Base-by-base conservation (phyloP, 139 green algal genomes). In the Pleodorina starrii region DNA sequence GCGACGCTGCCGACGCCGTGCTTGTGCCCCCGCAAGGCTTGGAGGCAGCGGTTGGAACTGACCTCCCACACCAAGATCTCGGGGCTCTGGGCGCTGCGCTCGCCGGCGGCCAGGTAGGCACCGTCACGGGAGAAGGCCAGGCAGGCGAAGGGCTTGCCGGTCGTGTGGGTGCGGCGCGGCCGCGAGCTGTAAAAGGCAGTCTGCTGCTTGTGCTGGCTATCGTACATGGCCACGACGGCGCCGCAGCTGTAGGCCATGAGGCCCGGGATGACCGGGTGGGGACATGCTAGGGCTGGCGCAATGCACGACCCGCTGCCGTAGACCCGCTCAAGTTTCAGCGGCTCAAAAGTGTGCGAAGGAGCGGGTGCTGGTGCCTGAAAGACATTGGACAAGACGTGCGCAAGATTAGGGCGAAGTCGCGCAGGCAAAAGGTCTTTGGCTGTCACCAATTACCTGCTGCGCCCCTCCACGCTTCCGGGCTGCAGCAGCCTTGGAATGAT, bases 71-170 rank as follows among this genome's bases (percentile, higher is more conserved):
- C 63, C 0, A 90, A 36, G 1, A 95, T 59, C 12, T 89, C 76
- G 2, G 92, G 57, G 5, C 68, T 73, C 36, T 46, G 63, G 0
- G 23, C 35, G 12, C 85, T 86, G 27, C 48, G 50, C 63, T 95
- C 93, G 9, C 93, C 93, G 25, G 90, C 91, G 12, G 90, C 91
- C 7, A 95, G n/a, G 72, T 91, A 80, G 2, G 57, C 42, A 2
- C 90, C 90, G 44, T 91, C 79, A 0, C 19, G 44, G 0, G 88
- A 91, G 84, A 90, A 93, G 3, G 87, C 72, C 2, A 94, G 1
- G 73, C 85, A 92, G 6, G 43, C 32, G 42, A 91, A 72, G 0
- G 78, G 88, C 5, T 89, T 78, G 42, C 71, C 48, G 1, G 76
- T 63, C 48, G 69, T 25, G 40, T 29, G 38, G 48, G 40, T 23